Percentiles rank a stretch among this genome's conserved stretches.
These are phyloP conservation scores for Chrysoporthe puriensis DNA, from an alignment of 2,329 filamentous ascomycete genomes.

Conservation along the genomic window DNA sequence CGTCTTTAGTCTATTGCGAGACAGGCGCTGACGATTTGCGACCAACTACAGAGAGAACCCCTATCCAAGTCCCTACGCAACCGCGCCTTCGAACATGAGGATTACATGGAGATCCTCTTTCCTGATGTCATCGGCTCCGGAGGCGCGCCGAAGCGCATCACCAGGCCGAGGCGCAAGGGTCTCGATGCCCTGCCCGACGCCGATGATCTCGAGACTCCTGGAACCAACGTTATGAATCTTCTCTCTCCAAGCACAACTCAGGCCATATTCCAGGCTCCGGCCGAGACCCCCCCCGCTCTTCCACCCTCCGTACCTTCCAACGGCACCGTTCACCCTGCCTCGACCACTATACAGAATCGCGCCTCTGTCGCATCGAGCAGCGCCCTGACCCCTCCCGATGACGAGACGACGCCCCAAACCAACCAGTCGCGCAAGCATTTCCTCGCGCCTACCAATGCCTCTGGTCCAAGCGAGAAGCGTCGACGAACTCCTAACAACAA, in stretches of 20 bases:
- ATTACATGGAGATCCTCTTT: constrained; percentile 64
- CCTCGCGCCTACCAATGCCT: constrained; percentile 27
- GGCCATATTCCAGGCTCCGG: constrained; percentile 32
- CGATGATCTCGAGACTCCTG: constrained; percentile 53
- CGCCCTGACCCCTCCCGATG: constrained; percentile 60
- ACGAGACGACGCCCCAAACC: constrained; percentile 42
- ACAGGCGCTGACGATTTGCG: constrained; percentile 27
- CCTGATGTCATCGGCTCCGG: constrained; percentile 64
- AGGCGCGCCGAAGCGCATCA: constrained; percentile 62
- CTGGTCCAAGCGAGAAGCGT: constrained; percentile 37
- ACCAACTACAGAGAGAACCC: constrained; percentile 54
- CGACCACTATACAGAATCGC: constrained; percentile 45
- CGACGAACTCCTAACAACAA: constrained; percentile 38
- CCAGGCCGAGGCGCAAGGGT: constrained; percentile 56
- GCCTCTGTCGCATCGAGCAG: constrained; percentile 45
- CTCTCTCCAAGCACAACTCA: constrained; percentile 38
- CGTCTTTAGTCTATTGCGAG: constrained; percentile 20
- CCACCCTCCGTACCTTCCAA: constrained; percentile 31
- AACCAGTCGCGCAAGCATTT: constrained; percentile 49
- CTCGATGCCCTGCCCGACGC: constrained; percentile 47
- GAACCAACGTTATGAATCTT: constrained; percentile 51
- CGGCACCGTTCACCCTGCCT: constrained; percentile 34
- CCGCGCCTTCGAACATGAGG: constrained; percentile 62
- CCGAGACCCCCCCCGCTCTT: constrained; percentile 30
- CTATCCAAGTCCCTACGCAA: constrained; percentile 60